Evolutionary conservation across 2,329 filamentous ascomycete species (phyloP).

Genomic region (Pseudocercospora fuligena): DNA sequence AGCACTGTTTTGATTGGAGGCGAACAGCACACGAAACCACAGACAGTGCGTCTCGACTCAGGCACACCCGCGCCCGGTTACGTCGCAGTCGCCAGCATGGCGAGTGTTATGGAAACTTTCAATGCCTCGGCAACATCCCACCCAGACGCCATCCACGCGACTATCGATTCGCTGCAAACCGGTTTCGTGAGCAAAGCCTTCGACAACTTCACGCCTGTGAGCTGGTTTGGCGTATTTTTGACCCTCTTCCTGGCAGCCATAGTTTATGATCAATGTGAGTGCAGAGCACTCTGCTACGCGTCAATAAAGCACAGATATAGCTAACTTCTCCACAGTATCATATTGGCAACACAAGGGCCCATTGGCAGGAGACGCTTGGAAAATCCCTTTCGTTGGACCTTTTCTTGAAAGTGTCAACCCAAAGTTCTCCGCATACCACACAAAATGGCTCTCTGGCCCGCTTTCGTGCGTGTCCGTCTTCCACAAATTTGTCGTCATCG

Average conservation of each 20-base stretch:
- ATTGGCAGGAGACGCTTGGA: slow-evolving; percentile 53
- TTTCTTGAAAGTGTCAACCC: slow-evolving; percentile 92
- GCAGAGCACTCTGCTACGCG: neutral
- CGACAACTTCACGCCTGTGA: slow-evolving; percentile 55
- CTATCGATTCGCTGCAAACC: slow-evolving; percentile 63
- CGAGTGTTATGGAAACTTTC: slow-evolving; percentile 40
- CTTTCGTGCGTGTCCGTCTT: slow-evolving; percentile 98
- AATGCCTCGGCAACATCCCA: slow-evolving; percentile 38
- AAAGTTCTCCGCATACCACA: slow-evolving; percentile 87
- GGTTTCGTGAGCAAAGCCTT: slow-evolving; percentile 61
- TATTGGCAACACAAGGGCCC: slow-evolving; percentile 54
- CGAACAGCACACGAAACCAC: neutral
- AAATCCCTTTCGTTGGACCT: slow-evolving; percentile 72
- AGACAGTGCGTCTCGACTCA: neutral
- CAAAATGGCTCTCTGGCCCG: slow-evolving; percentile 88
- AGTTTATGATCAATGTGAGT: slow-evolving; percentile 88
- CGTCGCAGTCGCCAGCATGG: slow-evolving; percentile 30
- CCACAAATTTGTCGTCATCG: slow-evolving; percentile 99
- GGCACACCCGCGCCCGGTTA: neutral
- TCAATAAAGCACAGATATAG: slow-evolving; percentile 15
- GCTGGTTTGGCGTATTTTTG: slow-evolving; percentile 69
- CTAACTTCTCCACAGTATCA: slow-evolving; percentile 42
- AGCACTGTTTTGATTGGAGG: slow-evolving; percentile 1
- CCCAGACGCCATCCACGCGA: slow-evolving; percentile 55
- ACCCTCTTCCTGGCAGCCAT: slow-evolving; percentile 73